phyloP scores from a whole-genome alignment of 768 basidiomycete species.

The Pleurotus eryngii region DNA sequence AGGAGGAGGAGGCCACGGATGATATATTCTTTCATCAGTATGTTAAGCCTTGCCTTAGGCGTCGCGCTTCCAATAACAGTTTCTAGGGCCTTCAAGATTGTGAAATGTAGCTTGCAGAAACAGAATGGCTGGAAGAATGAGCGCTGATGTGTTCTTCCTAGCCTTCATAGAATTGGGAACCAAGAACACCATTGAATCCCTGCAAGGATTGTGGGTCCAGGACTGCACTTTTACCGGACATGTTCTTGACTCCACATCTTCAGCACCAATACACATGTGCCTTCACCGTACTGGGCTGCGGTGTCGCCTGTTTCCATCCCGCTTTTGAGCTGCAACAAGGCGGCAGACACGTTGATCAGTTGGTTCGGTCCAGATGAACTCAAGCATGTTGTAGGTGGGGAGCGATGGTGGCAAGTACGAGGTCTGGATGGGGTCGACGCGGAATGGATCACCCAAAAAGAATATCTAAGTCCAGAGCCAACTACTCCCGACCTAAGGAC shows the following conservation, averaged over 20 bases:
- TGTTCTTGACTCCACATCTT: not conserved
- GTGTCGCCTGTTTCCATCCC: slow-evolving; percentile 59
- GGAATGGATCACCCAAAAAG: slow-evolving; percentile 57
- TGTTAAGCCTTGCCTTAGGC: slow-evolving; percentile 14
- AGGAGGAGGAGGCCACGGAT: slow-evolving; percentile 47
- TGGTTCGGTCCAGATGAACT: slow-evolving; percentile 74
- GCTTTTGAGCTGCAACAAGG: slow-evolving; percentile 49
- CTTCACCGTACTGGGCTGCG: slow-evolving; percentile 63
- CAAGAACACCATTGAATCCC: slow-evolving; percentile 66
- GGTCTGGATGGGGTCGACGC: slow-evolving; percentile 66
- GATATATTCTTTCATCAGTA: slow-evolving; percentile 73
- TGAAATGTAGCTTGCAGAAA: slow-evolving; percentile 37
- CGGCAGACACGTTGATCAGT: slow-evolving; percentile 65
- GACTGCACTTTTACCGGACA: not conserved
- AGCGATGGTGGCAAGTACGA: slow-evolving; percentile 82
- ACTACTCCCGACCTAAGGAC: slow-evolving; percentile 19
- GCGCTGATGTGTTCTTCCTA: slow-evolving; percentile 9
- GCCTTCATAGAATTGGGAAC: slow-evolving; percentile 67
- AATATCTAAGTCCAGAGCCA: slow-evolving; percentile 30
- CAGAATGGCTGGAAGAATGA: no score
- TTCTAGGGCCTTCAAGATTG: slow-evolving; percentile 62
- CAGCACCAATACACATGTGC: slow-evolving; percentile 69
- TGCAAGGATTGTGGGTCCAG: slow-evolving; percentile 55
- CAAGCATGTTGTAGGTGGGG: slow-evolving; percentile 66
- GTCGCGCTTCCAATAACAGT: not conserved